Evolutionary conservation across 495 filamentous ascomycete genomes (phyloP).

Genomic region (Darksidea phi): DNA sequence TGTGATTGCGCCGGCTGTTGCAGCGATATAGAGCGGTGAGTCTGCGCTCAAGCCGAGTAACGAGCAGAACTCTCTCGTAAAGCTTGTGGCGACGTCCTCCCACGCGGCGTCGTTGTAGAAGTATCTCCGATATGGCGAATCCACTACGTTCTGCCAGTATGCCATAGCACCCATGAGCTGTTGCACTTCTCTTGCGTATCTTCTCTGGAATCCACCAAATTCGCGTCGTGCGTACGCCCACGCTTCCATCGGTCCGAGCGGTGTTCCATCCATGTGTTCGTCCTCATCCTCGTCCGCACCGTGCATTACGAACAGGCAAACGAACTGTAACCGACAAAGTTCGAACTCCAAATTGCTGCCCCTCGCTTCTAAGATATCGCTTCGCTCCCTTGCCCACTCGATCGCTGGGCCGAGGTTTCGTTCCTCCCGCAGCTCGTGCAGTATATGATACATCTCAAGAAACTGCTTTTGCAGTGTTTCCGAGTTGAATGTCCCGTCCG

Average conservation of each 20-base stretch:
- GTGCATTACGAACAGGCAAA: constrained; percentile 70
- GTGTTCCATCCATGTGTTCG: constrained; percentile 29
- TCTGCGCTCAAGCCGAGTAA: constrained; percentile 82
- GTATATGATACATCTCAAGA: constrained; percentile 82
- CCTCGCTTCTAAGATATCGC: constrained; percentile 66
- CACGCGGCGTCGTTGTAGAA: constrained; percentile 75
- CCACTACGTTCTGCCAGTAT: constrained; percentile 64
- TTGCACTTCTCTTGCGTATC: constrained; percentile 73
- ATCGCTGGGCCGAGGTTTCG: constrained; percentile 80
- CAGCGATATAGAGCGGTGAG: constrained; percentile 85
- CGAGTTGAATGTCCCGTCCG: constrained; percentile 33
- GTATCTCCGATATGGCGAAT: constrained; percentile 70
- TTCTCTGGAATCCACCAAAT: constrained; percentile 63
- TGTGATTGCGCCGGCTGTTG: constrained; percentile 87
- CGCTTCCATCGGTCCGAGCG: constrained; percentile 56
- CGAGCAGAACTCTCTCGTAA: constrained; percentile 94
- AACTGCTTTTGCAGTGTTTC: constrained; percentile 73
- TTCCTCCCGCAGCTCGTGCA: constrained; percentile 67
- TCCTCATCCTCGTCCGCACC: constrained; percentile 22
- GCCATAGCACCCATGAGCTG: constrained; percentile 75
- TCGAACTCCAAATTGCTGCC: constrained; percentile 96
- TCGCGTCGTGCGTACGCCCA: constrained; percentile 68
- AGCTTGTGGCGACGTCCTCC: constrained; percentile 75
- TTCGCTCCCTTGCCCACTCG: constrained; percentile 74
- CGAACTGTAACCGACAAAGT: constrained; percentile 78